Percentiles rank a stretch among this genome's conserved stretches.
Evolutionary conservation across 345 rosid genomes (phyloP).

Genomic region (Dipteronia sinensis): DNA sequence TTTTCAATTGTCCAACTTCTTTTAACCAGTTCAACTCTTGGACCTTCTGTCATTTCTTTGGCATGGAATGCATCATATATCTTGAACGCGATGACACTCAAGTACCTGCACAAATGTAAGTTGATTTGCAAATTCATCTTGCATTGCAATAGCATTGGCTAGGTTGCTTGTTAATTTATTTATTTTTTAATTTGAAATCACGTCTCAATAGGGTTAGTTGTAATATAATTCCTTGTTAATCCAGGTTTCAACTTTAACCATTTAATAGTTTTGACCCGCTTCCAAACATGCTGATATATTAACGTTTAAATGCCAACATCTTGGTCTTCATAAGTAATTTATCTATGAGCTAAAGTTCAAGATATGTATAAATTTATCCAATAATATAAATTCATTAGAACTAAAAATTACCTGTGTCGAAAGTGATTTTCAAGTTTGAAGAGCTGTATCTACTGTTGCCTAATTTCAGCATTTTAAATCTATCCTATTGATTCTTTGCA

Average conservation of each 20-base stretch:
- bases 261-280: background rate
- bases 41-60: background rate
- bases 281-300: background rate
- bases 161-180: background rate
- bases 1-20: background rate
- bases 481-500: constrained; percentile 31
- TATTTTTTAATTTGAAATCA: background rate
- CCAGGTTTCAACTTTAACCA: background rate
- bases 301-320: background rate
- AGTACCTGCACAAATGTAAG: background rate
- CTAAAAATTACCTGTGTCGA: background rate
- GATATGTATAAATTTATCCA: background rate
- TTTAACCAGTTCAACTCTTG: background rate
- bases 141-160: background rate
- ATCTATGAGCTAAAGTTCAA: background rate
- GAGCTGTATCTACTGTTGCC: background rate
- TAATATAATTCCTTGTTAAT: background rate
- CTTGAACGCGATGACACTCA: background rate
- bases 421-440: constrained; percentile 3
- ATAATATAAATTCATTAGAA: background rate
- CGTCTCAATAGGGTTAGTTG: background rate
- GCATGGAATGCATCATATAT: background rate
- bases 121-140: background rate
- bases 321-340: background rate
- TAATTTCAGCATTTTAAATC: constrained; percentile 6